Base-by-base conservation (phyloP, 139 green algal genomes). In the Spirogloea muscicola region DNA sequence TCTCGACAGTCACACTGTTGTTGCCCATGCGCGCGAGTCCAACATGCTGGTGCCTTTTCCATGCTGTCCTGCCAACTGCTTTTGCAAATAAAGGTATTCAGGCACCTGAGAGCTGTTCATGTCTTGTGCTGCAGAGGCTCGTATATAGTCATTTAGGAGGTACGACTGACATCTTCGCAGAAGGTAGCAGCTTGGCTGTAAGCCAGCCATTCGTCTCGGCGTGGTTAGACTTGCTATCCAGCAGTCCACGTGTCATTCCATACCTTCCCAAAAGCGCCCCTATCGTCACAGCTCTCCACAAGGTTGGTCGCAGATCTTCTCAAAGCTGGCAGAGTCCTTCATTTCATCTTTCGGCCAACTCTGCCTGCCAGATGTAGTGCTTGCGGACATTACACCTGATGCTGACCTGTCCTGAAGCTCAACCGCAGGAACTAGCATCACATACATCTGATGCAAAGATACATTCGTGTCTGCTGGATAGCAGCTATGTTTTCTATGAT, bases 121-220 rank as follows among this genome's bases (percentile, higher is more conserved):
- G n/a, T n/a, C n/a, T n/a, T n/a, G n/a, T n/a, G n/a, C n/a, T 76
- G 68, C 68, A 78, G 69, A 70, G 69, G 61, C 13, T 59, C 69
- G 59, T 78, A 29, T 78, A 61, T 52, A 59, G 57, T 2, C 43
- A 76, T 44, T 3, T 71, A 7, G 52, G 31, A 16, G 64, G 41
- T 6, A 13, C 44, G 40, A 21, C 76, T 27, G 65, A 79, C 34
- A 36, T 79, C 10, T 77, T 80, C 27, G 72, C 63, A n/a, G 16
- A 41, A 21, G 25, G 25, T n/a, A 78, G 60, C 60, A 76, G 36
- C 59, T 44, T 80, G 67, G 16, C 39, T 9, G 13, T 42, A 25
- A 80, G 62, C 62, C 33, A 13, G 33, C n/a, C 39, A 6, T 78
- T 43, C 58, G 67, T 80, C 10, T 18, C 10, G 21, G 63, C 68